These are phyloP conservation scores for Saprolegnia diclina DNA, from an alignment of 352 stramenopile species.

Conservation along the genomic window DNA sequence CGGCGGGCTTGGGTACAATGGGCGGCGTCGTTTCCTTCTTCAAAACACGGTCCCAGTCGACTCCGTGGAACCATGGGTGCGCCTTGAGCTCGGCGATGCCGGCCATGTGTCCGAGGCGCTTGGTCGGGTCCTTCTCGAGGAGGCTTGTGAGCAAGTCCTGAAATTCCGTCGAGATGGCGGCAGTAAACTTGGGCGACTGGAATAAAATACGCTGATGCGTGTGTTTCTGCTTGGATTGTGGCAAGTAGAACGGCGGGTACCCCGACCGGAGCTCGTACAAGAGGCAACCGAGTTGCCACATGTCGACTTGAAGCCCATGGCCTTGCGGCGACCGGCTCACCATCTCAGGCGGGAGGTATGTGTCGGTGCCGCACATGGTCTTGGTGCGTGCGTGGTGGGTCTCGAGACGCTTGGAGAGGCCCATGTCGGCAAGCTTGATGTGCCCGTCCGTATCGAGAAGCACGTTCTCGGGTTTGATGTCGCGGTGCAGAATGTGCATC, in stretches of 20 bases:
- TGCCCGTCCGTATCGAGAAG: constrained; percentile 82
- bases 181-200: constrained; percentile 78
- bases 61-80: constrained; percentile 68
- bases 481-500: constrained; percentile 90
- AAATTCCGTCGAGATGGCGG: constrained; percentile 71
- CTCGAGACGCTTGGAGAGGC: constrained; percentile 84
- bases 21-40: constrained; percentile 55
- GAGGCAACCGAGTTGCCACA: constrained; percentile 92
- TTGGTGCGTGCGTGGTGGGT: constrained; percentile 65
- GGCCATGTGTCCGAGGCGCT: constrained; percentile 55
- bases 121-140: constrained; percentile 78
- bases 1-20: constrained; percentile 52
- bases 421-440: constrained; percentile 89
- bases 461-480: constrained; percentile 93
- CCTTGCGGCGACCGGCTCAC: constrained; percentile 60
- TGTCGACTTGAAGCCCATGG: constrained; percentile 87
- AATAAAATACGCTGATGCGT: constrained; percentile 89
- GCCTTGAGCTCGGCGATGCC: constrained; percentile 60
- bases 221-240: constrained; percentile 81
- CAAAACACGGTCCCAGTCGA: constrained; percentile 73
- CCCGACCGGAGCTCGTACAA: constrained; percentile 91
- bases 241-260: constrained; percentile 89
- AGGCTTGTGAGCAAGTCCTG: constrained; percentile 61
- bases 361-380: constrained; percentile 88
- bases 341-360: constrained; percentile 88